Percentiles rank a stretch among this genome's conserved stretches.
These are phyloP conservation scores for Calophaca sinica DNA, from an alignment of 306 rosid genomes.

Conservation along the genomic window DNA sequence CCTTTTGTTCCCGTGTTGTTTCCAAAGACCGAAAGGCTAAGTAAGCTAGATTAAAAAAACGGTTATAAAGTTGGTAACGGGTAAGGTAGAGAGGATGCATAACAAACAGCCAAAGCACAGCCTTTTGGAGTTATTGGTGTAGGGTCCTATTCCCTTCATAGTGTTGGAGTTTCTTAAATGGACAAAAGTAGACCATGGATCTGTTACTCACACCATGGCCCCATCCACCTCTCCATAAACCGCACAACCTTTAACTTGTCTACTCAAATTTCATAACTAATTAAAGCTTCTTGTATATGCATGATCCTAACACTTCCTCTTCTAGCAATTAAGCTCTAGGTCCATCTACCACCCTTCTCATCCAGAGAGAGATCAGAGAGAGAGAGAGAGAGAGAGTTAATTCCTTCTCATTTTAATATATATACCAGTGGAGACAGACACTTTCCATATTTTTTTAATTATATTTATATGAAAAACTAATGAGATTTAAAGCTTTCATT, in stretches of 20 bases:
- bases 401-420: no score
- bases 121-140: constrained; percentile 49
- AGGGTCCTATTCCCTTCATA: constrained; percentile 32
- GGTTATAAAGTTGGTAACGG: constrained; percentile 25
- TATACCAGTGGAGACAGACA: no score
- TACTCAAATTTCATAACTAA: constrained; percentile 28
- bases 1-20: constrained; percentile 12
- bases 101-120: constrained; percentile 34
- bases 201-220: neutral
- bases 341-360: constrained; percentile 20
- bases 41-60: constrained; percentile 15
- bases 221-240: constrained; percentile 31
- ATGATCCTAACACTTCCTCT: constrained; percentile 6
- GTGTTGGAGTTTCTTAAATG: neutral
- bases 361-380: no score
- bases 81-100: neutral
- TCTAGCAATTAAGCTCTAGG: neutral
- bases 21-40: constrained; percentile 1
- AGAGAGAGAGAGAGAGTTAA: no score
- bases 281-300: neutral
- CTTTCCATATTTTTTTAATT: no score
- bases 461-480: no score
- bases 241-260: constrained; percentile 19
- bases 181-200: constrained; percentile 39
- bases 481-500: no score